Evolutionary conservation across 2,329 filamentous ascomycete genomes (phyloP).

Genomic region (Grosmannia serpens): DNA sequence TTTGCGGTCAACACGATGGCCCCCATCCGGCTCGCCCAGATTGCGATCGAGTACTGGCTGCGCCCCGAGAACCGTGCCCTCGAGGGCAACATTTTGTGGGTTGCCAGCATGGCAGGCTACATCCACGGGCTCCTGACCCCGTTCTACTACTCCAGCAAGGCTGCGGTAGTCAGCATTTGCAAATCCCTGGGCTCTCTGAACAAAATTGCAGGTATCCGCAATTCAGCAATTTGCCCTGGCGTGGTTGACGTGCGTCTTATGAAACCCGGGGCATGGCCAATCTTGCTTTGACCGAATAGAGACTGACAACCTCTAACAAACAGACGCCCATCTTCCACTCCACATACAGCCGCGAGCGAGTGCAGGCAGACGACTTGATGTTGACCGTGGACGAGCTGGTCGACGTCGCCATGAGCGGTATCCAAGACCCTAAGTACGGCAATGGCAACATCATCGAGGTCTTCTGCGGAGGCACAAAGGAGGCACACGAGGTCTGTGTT

Average conservation of each 20-base stretch:
- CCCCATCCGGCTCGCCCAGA: slow-evolving; percentile 27
- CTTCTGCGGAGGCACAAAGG: background rate
- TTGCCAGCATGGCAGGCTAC: slow-evolving; percentile 27
- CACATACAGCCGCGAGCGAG: background rate
- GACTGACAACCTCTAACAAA: background rate
- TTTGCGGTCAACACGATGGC: slow-evolving; percentile 30
- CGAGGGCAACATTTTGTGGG: slow-evolving; percentile 18
- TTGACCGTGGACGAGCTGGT: background rate
- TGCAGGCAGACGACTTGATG: background rate
- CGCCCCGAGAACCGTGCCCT: background rate
- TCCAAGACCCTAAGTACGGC: background rate
- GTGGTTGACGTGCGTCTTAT: background rate
- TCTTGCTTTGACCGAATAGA: background rate
- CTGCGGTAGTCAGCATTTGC: slow-evolving; percentile 27
- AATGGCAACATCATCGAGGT: slow-evolving; percentile 1
- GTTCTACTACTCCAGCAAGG: slow-evolving; percentile 28
- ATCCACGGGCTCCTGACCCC: slow-evolving; percentile 22
- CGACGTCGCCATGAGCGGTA: background rate
- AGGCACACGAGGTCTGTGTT: background rate
- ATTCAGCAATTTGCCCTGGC: background rate
- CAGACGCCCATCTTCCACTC: slow-evolving; percentile 2
- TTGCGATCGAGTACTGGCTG: slow-evolving; percentile 26
- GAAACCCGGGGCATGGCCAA: background rate
- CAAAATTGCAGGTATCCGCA: slow-evolving; percentile 19
- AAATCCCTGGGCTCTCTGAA: slow-evolving; percentile 26